Evolutionary conservation across 345 rosid species (phyloP).

Genomic region (Conringia planisiliqua): DNA sequence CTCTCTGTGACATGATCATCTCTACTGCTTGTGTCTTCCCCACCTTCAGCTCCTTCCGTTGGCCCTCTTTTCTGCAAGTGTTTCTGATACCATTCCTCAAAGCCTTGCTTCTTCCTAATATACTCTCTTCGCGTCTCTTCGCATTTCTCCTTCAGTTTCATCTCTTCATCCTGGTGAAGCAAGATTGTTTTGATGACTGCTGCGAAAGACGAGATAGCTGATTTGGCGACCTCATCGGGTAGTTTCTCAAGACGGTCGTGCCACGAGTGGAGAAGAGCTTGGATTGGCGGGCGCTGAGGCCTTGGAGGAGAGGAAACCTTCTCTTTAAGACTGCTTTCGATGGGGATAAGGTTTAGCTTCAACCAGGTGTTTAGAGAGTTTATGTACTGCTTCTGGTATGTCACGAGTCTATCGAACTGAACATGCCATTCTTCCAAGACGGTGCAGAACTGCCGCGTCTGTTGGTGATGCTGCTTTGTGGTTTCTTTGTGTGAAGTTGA

Average conservation of each 20-base stretch:
- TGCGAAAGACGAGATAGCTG: slow-evolving; percentile 71
- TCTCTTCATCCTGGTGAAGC: slow-evolving; percentile 80
- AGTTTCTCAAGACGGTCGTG: slow-evolving; percentile 68
- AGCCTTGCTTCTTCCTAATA: slow-evolving; percentile 68
- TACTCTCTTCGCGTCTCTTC: slow-evolving; percentile 77
- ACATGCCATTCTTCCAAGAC: slow-evolving; percentile 69
- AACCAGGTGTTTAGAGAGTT: slow-evolving; percentile 63
- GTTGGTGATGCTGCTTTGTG: slow-evolving; percentile 67
- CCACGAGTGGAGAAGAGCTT: slow-evolving; percentile 69
- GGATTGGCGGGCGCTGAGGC: slow-evolving; percentile 70
- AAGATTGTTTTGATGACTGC: slow-evolving; percentile 68
- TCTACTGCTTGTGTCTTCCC: slow-evolving; percentile 46
- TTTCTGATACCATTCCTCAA: slow-evolving; percentile 85
- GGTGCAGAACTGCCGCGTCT: slow-evolving; percentile 58
- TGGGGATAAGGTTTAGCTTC: slow-evolving; percentile 70
- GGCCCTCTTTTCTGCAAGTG: slow-evolving; percentile 55
- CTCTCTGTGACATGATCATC: slow-evolving; percentile 82
- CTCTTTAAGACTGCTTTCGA: slow-evolving; percentile 67
- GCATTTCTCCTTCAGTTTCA: slow-evolving; percentile 75
- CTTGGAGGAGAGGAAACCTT: slow-evolving; percentile 74
- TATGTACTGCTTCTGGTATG: slow-evolving; percentile 75
- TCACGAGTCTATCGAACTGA: slow-evolving; percentile 67
- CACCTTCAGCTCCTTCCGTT: slow-evolving; percentile 48
- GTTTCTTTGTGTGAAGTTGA: slow-evolving; percentile 64
- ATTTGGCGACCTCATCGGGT: slow-evolving; percentile 80